Base-by-base conservation (phyloP, 306 rosid genomes). In the Alnus rubra region DNA sequence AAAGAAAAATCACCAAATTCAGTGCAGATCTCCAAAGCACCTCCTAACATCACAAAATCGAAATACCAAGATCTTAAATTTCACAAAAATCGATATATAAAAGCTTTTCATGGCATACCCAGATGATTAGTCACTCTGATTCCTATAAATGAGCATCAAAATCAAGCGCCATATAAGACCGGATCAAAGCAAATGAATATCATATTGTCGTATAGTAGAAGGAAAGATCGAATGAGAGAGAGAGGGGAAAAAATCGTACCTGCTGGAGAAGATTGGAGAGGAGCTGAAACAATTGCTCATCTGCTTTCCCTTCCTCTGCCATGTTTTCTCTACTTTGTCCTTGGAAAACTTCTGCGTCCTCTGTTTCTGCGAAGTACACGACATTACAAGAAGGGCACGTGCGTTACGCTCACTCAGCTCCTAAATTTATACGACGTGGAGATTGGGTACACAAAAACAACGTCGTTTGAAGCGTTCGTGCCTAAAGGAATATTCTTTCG, bases 251-350 rank as follows among this genome's bases (percentile, higher is more conserved):
- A 35, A 2, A 23, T 8, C 16, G 30, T 60, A 93, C 98, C 97
- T 94, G 89, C 16, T 84, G 90, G 71, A 94, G 96, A 56, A 94
- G 92, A 88, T 14, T 79, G 45, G 94, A 86, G 54, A 94, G 96
- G 47, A 94, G 98, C 84, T 94, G 86, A 69, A 94, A 92, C 74
- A 94, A 87, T 75, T 92, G 92, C 9, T 82, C 86, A 60, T 94
- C 96, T 72, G 91, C 85, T 64, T 89, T 89, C 19, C 86, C 89
- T 76, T 84, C 84, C 50, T 85, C 90, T 4, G 91, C 92, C 97
- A 92, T 94, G 72, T 65, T 69, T 60, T 76, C 64, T 23, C 48
- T 37, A 50, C 4, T 19, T n/a, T 31, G 44, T 59, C 19, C 23
- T 31, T 35, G 63, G 18, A 13, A 52, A 14, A 7, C 30, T 33